These are phyloP conservation scores for Lodderomyces orthopsilosis DNA, from an alignment of 1,139 yeast genomes.

Conservation along the genomic window DNA sequence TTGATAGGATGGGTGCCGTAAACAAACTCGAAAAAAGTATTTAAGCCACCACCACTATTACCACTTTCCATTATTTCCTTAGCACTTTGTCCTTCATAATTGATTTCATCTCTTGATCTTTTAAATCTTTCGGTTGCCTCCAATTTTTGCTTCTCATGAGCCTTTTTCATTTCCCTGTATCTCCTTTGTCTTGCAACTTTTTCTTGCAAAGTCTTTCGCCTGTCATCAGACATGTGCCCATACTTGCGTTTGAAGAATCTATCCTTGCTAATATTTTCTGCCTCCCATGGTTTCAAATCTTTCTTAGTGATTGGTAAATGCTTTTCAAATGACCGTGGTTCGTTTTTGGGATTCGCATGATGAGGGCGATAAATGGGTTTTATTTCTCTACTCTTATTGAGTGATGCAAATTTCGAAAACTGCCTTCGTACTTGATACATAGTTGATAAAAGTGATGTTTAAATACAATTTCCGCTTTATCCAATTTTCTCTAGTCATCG, in stretches of 20 bases:
- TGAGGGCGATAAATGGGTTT: slow-evolving; percentile 20
- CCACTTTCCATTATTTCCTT: slow-evolving; percentile 2
- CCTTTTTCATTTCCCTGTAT: slow-evolving; percentile 20
- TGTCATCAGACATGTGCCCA: slow-evolving; percentile 28
- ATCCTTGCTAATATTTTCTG: slow-evolving; percentile 35
- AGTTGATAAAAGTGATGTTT: too few species aligned
- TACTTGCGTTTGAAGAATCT: slow-evolving; percentile 42
- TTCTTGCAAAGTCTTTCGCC: slow-evolving; percentile 27
- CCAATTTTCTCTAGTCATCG: too few species aligned
- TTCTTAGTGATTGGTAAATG: slow-evolving; percentile 10
- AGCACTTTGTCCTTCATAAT: slow-evolving; percentile 2
- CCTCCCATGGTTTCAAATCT: slow-evolving; percentile 37
- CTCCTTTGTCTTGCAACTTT: slow-evolving; percentile 39
- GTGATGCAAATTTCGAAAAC: slow-evolving; percentile 4
- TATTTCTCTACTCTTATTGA: slow-evolving; percentile 4
- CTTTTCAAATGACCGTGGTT: slow-evolving; percentile 14
- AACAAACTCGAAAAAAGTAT: slow-evolving; percentile 61
- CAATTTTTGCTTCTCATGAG: slow-evolving; percentile 13
- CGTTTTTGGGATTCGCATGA: slow-evolving; percentile 15
- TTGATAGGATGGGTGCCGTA: slow-evolving; percentile 76
- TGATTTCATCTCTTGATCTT: slow-evolving; percentile 6
- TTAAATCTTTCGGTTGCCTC: slow-evolving; percentile 10
- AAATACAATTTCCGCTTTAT: not conserved
- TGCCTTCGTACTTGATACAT: slow-evolving; percentile 2
- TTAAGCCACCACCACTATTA: not conserved